phyloP scores from a whole-genome alignment of 371 early-diverging fungal genomes.

The Blastocladiella emersonii region DNA sequence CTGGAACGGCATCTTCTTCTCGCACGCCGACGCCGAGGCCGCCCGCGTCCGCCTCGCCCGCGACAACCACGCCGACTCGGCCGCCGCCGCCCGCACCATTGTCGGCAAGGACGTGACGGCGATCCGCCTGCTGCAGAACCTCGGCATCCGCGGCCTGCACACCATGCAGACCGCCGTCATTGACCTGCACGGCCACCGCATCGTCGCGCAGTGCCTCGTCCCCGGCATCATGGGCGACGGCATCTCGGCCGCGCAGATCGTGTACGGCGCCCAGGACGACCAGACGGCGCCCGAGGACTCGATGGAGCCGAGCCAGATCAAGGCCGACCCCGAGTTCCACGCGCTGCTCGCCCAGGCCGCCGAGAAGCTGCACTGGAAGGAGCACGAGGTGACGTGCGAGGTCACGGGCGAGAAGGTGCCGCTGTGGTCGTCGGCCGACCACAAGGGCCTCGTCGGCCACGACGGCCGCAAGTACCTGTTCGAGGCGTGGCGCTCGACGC shows the following conservation, averaged over 20 bases:
- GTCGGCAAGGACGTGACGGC: slow-evolving; percentile 7
- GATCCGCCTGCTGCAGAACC: neutral
- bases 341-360: slow-evolving; percentile 1
- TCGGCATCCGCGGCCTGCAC: neutral
- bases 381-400: slow-evolving; percentile 6
- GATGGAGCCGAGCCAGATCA: neutral
- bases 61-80: slow-evolving; percentile 7
- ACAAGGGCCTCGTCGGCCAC: slow-evolving; percentile 1
- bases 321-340: slow-evolving; percentile 1
- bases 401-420: neutral
- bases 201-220: slow-evolving; percentile 1
- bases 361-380: slow-evolving; percentile 1
- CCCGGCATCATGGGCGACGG: slow-evolving; percentile 4
- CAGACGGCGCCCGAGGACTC: slow-evolving; percentile 2
- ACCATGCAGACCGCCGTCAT: slow-evolving; percentile 3
- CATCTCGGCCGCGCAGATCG: slow-evolving; percentile 1
- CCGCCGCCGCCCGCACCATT: neutral
- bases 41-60: neutral
- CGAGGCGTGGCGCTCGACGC: slow-evolving; percentile 1
- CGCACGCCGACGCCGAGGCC: neutral
- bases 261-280: slow-evolving; percentile 2
- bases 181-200: slow-evolving; percentile 4
- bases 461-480: slow-evolving; percentile 7
- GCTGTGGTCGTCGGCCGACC: slow-evolving; percentile 5
- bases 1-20: slow-evolving; percentile 7